Evolutionary conservation across 371 early-diverging fungal species (phyloP).

Genomic region (Mycotypha africana): DNA sequence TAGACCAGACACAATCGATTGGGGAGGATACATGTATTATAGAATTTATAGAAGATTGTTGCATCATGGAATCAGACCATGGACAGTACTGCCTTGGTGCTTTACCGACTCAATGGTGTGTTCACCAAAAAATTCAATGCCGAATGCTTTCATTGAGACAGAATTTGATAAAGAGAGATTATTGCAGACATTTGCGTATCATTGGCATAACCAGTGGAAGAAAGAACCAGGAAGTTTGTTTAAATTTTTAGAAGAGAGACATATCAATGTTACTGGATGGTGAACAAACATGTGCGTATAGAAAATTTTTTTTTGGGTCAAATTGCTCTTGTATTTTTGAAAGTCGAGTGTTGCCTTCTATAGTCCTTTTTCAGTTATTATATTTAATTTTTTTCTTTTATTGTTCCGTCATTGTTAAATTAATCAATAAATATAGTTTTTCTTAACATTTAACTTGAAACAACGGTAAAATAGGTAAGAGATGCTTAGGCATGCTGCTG

Average conservation of each 20-base stretch:
- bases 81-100: conserved; percentile 50
- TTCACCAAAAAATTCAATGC: conserved; percentile 46
- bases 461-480: too few species aligned
- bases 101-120: conserved; percentile 49
- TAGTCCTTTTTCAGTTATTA: too few species aligned
- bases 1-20: conserved; percentile 40
- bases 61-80: conserved; percentile 40
- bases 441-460: too few species aligned
- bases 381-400: too few species aligned
- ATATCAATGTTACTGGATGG: conserved; percentile 39
- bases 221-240: conserved; percentile 45
- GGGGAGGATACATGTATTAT: conserved; percentile 52
- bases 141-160: conserved; percentile 42
- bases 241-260: conserved; percentile 35
- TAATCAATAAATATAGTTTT: too few species aligned
- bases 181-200: conserved; percentile 46
- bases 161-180: conserved; percentile 36
- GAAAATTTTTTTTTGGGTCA: too few species aligned
- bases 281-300: conserved; percentile 1
- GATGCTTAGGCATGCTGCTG: too few species aligned
- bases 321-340: too few species aligned
- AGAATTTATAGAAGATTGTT: conserved; percentile 40
- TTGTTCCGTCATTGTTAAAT: too few species aligned
- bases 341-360: too few species aligned
- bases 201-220: conserved; percentile 57